Conservation (phyloP, 352 stramenopile species). For the Pythium brachiatum region DNA sequence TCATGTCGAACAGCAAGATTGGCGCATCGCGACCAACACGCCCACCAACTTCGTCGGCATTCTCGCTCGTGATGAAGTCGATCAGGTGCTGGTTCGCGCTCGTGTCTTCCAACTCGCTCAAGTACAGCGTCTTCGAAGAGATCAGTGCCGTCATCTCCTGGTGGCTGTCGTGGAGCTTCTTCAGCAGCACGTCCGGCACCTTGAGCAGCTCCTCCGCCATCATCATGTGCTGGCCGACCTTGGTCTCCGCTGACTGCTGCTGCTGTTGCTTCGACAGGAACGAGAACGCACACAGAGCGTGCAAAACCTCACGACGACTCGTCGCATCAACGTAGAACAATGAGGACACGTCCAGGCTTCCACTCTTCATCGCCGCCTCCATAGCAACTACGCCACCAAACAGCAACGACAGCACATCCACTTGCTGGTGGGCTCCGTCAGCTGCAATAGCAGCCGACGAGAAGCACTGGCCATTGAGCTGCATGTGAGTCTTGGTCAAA, state of each 20-base stretch:
- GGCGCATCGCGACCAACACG: slow-evolving; percentile 50
- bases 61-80: slow-evolving; percentile 32
- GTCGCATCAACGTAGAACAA: slow-evolving; percentile 72
- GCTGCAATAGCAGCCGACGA: slow-evolving; percentile 14
- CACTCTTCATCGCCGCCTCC: slow-evolving; percentile 79
- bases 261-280: slow-evolving; percentile 59
- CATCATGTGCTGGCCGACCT: slow-evolving; percentile 28
- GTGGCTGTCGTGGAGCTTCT: slow-evolving; percentile 60
- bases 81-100: slow-evolving; percentile 31
- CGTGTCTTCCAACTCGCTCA: slow-evolving; percentile 48
- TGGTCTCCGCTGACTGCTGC: slow-evolving; percentile 16
- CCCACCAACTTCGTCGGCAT: slow-evolving; percentile 27
- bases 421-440: slow-evolving; percentile 21
- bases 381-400: slow-evolving; percentile 72
- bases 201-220: slow-evolving; percentile 73
- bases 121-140: slow-evolving; percentile 67
- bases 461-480: slow-evolving; percentile 25
- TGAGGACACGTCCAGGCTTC: slow-evolving; percentile 66
- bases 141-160: slow-evolving; percentile 50
- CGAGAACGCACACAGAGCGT: slow-evolving; percentile 81
- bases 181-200: slow-evolving; percentile 54
- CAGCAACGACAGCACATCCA: slow-evolving; percentile 72
- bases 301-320: slow-evolving; percentile 65
- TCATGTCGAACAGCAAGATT: slow-evolving; percentile 82
- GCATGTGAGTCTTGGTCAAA: slow-evolving; percentile 39